These are phyloP conservation scores for Sporisorium graminicola DNA, from an alignment of 1,284 basidiomycete genomes.

Conservation along the genomic window DNA sequence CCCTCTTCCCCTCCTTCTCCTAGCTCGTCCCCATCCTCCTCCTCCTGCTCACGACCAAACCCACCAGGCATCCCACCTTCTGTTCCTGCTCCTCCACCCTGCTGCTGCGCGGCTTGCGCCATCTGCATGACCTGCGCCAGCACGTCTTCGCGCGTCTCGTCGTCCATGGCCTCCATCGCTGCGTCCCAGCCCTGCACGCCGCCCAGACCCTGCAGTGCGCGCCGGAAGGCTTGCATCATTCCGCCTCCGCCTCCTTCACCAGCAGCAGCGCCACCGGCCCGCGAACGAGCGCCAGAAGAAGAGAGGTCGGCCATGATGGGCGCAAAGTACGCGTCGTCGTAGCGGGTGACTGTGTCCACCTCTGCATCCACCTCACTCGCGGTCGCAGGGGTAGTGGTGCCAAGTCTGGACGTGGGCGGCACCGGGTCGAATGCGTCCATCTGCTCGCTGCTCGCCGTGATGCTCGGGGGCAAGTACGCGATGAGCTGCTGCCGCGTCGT, in stretches of 20 bases:
- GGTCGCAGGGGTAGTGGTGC: too few species aligned
- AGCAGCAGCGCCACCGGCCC: not conserved
- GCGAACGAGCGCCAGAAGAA: constrained; percentile 1
- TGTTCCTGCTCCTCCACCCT: not conserved
- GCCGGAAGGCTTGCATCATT: constrained; percentile 39
- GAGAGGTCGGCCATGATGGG: constrained; percentile 19
- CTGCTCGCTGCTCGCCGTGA: constrained; percentile 51
- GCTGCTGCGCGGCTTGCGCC: constrained; percentile 23
- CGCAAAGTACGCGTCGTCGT: constrained; percentile 64
- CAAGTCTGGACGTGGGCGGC: constrained; percentile 39
- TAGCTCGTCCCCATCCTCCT: constrained; percentile 8
- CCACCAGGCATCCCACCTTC: constrained; percentile 34
- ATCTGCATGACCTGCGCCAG: constrained; percentile 55
- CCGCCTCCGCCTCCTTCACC: constrained; percentile 13
- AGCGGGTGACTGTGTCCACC: constrained; percentile 40
- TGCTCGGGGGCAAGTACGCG: constrained; percentile 56
- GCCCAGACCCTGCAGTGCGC: constrained; percentile 31
- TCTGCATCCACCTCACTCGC: constrained; percentile 7
- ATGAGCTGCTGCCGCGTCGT: constrained; percentile 59
- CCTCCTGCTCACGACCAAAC: constrained; percentile 16
- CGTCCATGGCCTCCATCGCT: constrained; percentile 59
- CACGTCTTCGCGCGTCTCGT: constrained; percentile 57
- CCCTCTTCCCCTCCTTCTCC: too few species aligned
- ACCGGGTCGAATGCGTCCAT: constrained; percentile 67
- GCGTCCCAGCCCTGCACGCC: constrained; percentile 50